Evolutionary conservation across 805 yeast species (phyloP), one percentile per base, ranked within the genome.

Genomic region (Wickerhamiella qilinensis): DNA sequence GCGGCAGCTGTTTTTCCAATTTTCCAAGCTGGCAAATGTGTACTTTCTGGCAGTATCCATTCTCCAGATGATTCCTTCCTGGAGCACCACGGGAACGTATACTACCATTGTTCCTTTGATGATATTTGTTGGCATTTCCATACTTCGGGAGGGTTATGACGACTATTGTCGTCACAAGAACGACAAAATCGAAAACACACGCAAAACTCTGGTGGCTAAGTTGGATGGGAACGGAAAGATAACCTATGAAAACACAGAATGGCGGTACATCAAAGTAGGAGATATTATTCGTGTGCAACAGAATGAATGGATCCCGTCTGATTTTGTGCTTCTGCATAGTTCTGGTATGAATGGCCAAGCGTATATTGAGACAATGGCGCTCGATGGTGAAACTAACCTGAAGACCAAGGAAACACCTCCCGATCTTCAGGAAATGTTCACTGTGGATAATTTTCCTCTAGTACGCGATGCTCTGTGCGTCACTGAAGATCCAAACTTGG

Each of bases 291-390:
- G 68, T 42, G 60, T 91, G 16, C 60, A 68, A 35, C 79, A 76
- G 46, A 83, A 85, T 58, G 97, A 91, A 43, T 81, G 94, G 80
- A 69, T 88, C 4, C 98, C 99, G 0, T 95, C 96, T 0, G 99
- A 91, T 60, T 52, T 91, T 2, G 54, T 91, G 2, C 49, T 91
- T 2, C 53, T 91, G 31, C 69, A 86, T 1, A 73, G 84, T 2
- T 69, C 69, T 37, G 75, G 75, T 3, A 56, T 58, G 29, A 46
- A 46, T 39, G 85, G 78, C 30, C 71, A 75, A 41, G 71, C 82
- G 1, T 82, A 73, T 46, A 75, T 86, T 16, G 99, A 91, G 56
- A 91, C 99, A 1, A 85, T 88, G 88, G 98, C 94, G 1, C 65
- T 91, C 36, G 98, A 91, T 58, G 99, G 99, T 37, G 98, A 91